Evolutionary conservation across 148 eudicot genomes (phyloP), one percentile per base, ranked within the genome.

Genomic region (Fallopia convolvulus): DNA sequence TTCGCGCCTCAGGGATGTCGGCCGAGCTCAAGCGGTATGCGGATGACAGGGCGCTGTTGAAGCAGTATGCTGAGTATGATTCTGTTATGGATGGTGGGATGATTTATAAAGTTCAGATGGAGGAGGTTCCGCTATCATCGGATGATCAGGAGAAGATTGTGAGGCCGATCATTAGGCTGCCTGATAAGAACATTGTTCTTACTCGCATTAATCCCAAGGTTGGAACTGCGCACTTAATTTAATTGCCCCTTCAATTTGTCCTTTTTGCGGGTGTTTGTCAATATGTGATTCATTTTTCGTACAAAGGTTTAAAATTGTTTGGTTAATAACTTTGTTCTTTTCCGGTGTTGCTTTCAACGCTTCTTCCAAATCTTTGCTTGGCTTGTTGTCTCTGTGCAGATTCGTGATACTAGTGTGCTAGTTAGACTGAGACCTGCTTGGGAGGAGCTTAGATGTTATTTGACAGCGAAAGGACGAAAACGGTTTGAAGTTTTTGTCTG

Each of bases 151-250:
- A 89, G 21, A 84, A 71, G 50, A 72, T 93, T 81, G 79, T 83
- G 74, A 89, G 97, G n/a, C 99, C 99, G 0, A 85, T 95, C 53
- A 86, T 95, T 78, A 82, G 99, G 76, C 81, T 95, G 80, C 94
- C 85, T 0, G 97, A 91, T 6, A 91, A 80, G 79, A 88, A 88
- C 75, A 36, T 89, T 49, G 97, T 95, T 58, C 90, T 95, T 56
- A 95, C 99, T 75, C 92, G 99, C 72, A 93, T 95, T 72, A 95
- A 89, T 82, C 97, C 99, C 9, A 94, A 92, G 99, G 99, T 95
- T 65, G 32, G 70, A 65, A 65, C 39, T 36, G 39, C 4, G 39
- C 39, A 36, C 39, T 36, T 36, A 36, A 36, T 36, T 36, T 36
- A 36, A 30, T 30, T 65, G 15, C 70, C 40, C 70, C 40, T 65